A percentile compares a stretch with the other conserved stretches of the same genome.
Conservation (phyloP, 805 yeast genomes). For the Kazachstania taianensis region DNA sequence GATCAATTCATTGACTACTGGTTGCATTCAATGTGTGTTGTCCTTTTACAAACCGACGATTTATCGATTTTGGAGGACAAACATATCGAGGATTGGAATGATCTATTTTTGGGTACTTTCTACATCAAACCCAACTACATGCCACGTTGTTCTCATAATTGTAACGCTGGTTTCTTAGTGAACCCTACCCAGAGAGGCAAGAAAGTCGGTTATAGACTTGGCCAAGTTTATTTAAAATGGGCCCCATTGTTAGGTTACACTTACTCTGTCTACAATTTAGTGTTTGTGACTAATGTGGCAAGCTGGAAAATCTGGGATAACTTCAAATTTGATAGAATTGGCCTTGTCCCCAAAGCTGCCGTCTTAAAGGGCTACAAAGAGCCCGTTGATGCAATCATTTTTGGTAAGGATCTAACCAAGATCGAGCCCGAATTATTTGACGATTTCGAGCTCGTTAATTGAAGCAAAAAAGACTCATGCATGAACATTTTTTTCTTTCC, state of each 20-base stretch:
- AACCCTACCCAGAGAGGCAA: slow-evolving; percentile 48
- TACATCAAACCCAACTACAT: slow-evolving; percentile 79
- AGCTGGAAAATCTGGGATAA: slow-evolving; percentile 73
- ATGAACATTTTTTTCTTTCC: no score
- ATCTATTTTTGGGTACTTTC: slow-evolving; percentile 56
- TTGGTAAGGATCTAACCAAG: slow-evolving; percentile 48
- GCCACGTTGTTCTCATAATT: slow-evolving; percentile 77
- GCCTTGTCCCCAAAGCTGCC: slow-evolving; percentile 66
- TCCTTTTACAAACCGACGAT: slow-evolving; percentile 41
- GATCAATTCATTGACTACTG: slow-evolving; percentile 55
- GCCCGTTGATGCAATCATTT: slow-evolving; percentile 68
- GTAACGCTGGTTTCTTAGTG: slow-evolving; percentile 83
- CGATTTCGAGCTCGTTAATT: slow-evolving; percentile 9
- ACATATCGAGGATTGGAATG: slow-evolving; percentile 35
- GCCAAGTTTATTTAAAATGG: slow-evolving; percentile 52
- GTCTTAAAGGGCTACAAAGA: slow-evolving; percentile 51
- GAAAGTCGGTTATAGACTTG: slow-evolving; percentile 63
- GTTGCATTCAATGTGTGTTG: slow-evolving; percentile 56
- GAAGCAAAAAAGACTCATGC: not conserved
- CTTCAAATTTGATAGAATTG: slow-evolving; percentile 73
- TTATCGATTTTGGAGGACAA: slow-evolving; percentile 6
- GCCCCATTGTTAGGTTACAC: slow-evolving; percentile 74
- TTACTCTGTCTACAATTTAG: slow-evolving; percentile 80
- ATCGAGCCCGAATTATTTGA: slow-evolving; percentile 20
- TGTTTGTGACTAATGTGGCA: slow-evolving; percentile 70